Evolutionary conservation across 2,329 filamentous ascomycete species (phyloP).

Genomic region (Paecilomyces sp.): DNA sequence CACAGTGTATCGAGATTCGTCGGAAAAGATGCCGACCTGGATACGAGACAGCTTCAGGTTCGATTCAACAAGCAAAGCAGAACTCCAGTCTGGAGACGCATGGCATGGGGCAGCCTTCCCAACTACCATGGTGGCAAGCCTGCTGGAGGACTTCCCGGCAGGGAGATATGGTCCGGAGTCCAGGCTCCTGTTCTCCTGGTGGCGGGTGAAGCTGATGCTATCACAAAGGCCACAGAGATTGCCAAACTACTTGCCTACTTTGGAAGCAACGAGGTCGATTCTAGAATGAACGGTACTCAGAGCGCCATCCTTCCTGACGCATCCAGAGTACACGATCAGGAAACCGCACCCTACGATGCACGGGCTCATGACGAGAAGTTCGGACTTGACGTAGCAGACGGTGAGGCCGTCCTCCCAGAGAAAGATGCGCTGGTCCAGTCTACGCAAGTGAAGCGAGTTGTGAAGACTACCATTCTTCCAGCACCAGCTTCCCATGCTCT

Average conservation of each 20-base stretch:
- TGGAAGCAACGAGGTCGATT: conserved; percentile 19
- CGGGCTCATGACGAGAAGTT: conserved; percentile 20
- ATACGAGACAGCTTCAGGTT: conserved; percentile 36
- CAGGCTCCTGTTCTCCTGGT: conserved; percentile 70
- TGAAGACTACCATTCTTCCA: conserved; percentile 66
- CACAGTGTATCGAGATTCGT: conserved; percentile 70
- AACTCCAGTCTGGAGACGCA: conserved; percentile 74
- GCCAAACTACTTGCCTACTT: conserved; percentile 54
- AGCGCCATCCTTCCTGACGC: conserved; percentile 24
- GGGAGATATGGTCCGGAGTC: conserved; percentile 65
- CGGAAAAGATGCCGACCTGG: conserved; percentile 31
- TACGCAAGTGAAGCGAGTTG: conserved; percentile 41
- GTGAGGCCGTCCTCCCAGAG: not conserved
- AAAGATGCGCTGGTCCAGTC: conserved; percentile 31
- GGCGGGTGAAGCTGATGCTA: conserved; percentile 66
- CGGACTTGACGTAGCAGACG: conserved; percentile 11
- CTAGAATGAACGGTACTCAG: conserved; percentile 16
- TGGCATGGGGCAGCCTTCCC: conserved; percentile 67
- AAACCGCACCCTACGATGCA: conserved; percentile 6
- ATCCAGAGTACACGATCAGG: conserved; percentile 19
- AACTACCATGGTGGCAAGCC: conserved; percentile 47
- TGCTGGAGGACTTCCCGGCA: conserved; percentile 60
- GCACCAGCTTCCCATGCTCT: conserved; percentile 75
- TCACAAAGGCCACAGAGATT: conserved; percentile 67
- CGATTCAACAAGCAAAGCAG: conserved; percentile 69